These are phyloP conservation scores for Hyaloscypha variabilis DNA, from an alignment of 495 filamentous ascomycete species.

Conservation along the genomic window DNA sequence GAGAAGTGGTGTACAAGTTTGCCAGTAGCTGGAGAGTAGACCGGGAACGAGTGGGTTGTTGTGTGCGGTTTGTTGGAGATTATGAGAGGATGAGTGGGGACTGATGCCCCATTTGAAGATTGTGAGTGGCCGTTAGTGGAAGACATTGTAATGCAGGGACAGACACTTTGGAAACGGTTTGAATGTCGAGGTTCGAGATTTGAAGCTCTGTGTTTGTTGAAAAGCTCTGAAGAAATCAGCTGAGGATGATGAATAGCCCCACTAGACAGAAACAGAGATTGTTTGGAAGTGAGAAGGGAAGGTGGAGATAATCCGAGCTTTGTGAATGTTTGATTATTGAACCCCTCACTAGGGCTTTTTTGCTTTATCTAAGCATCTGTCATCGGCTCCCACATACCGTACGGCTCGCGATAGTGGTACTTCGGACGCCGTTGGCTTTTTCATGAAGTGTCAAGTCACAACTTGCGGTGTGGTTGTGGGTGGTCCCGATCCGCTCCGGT, in stretches of 20 bases:
- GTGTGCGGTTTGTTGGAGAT: slow-evolving; percentile 20
- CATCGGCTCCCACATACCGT: too few species aligned
- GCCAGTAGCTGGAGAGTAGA: slow-evolving; percentile 65
- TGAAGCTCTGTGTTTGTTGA: too few species aligned
- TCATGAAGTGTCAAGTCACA: neutral
- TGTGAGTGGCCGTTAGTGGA: slow-evolving; percentile 1
- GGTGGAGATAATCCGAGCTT: neutral
- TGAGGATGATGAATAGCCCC: too few species aligned
- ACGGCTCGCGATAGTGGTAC: too few species aligned
- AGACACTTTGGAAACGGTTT: neutral
- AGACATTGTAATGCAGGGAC: neutral
- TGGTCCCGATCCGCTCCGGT: neutral
- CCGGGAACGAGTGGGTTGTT: slow-evolving; percentile 39
- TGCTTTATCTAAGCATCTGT: neutral
- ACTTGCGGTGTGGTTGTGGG: neutral
- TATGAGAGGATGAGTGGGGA: slow-evolving; percentile 20
- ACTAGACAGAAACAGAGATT: neutral
- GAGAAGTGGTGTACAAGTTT: slow-evolving; percentile 62
- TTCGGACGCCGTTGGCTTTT: neutral
- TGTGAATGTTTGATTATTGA: neutral
- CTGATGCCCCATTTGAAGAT: slow-evolving; percentile 9
- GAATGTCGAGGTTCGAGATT: neutral
- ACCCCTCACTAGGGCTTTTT: neutral
- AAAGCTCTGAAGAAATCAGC: too few species aligned
- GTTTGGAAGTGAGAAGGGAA: neutral